These are phyloP conservation scores for Kwoniella sp. DNA, from an alignment of 768 basidiomycete genomes.

Conservation along the genomic window DNA sequence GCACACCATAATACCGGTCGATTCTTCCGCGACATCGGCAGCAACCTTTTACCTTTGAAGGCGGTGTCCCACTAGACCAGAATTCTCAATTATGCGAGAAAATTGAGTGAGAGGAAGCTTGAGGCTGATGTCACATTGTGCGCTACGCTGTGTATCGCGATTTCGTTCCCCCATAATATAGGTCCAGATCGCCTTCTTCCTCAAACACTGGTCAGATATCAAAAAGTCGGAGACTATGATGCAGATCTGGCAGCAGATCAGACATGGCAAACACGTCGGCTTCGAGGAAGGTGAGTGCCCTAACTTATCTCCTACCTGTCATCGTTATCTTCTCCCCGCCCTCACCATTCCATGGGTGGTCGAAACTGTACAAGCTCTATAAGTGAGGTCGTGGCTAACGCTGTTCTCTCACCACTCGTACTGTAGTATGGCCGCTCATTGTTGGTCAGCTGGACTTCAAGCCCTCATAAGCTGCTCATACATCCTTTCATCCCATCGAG, in stretches of 20 bases:
- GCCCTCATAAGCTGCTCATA: slow-evolving; percentile 24
- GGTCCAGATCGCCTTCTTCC: slow-evolving; percentile 75
- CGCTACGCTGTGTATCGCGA: neutral
- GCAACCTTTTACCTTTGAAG: too few relatives aligned
- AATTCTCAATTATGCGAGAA: too few relatives aligned
- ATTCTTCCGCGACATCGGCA: too few relatives aligned
- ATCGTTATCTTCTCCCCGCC: neutral
- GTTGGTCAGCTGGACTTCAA: slow-evolving; percentile 47
- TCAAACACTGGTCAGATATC: slow-evolving; percentile 79
- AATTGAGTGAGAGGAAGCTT: too few relatives aligned
- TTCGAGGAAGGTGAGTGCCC: slow-evolving; percentile 67
- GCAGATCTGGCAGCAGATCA: slow-evolving; percentile 80
- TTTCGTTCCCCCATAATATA: slow-evolving; percentile 22
- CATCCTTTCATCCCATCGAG: too few relatives aligned
- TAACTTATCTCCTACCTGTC: neutral
- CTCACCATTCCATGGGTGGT: too few relatives aligned
- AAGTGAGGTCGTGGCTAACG: too few relatives aligned
- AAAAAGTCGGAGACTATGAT: slow-evolving; percentile 80
- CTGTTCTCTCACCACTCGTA: too few relatives aligned
- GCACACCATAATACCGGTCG: too few relatives aligned
- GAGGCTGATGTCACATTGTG: neutral
- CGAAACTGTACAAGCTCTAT: too few relatives aligned
- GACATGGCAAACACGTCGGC: slow-evolving; percentile 78
- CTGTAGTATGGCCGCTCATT: slow-evolving; percentile 47
- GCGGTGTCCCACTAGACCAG: too few relatives aligned